phyloP scores from a whole-genome alignment of 768 basidiomycete species.

The Russula abietina region DNA sequence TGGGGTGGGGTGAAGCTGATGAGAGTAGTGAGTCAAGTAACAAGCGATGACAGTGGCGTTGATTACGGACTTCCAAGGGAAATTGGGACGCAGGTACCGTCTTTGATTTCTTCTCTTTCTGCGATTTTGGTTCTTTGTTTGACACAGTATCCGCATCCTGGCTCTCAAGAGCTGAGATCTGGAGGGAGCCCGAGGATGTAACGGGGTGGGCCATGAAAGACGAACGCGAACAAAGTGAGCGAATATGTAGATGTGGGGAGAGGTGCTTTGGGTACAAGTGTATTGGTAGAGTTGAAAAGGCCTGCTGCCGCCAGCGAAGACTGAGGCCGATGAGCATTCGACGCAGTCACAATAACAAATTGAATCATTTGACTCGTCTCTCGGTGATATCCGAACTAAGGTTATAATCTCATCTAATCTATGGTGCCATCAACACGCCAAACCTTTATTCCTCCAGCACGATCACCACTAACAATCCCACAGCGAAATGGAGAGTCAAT shows the following conservation, averaged over 20 bases:
- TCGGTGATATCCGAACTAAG: conserved; percentile 8
- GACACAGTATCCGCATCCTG: conserved; percentile 4
- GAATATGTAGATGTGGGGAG: conserved; percentile 24
- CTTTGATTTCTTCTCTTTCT: conserved; percentile 44
- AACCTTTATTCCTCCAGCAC: conserved; percentile 84
- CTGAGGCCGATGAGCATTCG: conserved; percentile 17
- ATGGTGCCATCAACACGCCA: conserved; percentile 60
- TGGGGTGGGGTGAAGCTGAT: conserved; percentile 73
- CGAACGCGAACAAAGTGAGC: conserved; percentile 22
- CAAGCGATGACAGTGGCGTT: neutral
- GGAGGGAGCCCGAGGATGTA: conserved; percentile 47
- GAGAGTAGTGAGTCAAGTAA: conserved; percentile 17
- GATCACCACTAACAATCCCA: conserved; percentile 87
- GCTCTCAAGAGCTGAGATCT: conserved; percentile 37
- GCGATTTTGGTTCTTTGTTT: conserved; percentile 30
- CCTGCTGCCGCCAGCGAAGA: conserved; percentile 12
- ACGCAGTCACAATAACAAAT: neutral
- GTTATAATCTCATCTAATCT: conserved; percentile 21
- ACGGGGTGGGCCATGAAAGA: conserved; percentile 47
- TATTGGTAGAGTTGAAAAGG: conserved; percentile 24
- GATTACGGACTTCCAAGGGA: conserved; percentile 53
- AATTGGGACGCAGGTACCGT: conserved; percentile 37
- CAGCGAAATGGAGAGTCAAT: conserved; percentile 92
- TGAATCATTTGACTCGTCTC: neutral
- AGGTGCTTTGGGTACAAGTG: conserved; percentile 10